Conservation (phyloP, 2,329 filamentous ascomycete genomes). For the Botryosphaeria dothidea region DNA sequence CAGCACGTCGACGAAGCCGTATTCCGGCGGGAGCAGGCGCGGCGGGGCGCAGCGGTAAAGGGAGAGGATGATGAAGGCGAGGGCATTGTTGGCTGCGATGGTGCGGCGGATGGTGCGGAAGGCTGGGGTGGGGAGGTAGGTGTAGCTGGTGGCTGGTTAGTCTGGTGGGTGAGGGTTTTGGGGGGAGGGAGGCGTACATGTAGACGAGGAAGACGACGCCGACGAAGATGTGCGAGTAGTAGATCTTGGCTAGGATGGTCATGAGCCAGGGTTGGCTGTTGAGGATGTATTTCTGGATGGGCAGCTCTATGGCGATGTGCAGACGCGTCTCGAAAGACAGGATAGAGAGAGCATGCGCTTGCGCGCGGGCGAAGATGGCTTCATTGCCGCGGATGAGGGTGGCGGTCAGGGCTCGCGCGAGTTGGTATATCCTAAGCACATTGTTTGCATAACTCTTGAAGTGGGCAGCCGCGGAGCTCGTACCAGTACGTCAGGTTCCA, state of each 20-base stretch:
- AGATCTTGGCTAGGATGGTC: conserved; percentile 44
- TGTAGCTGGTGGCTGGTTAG: conserved; percentile 23
- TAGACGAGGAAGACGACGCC: conserved; percentile 51
- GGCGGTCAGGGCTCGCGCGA: conserved; percentile 46
- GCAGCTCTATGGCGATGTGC: conserved; percentile 43
- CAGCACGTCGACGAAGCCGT: conserved; percentile 51
- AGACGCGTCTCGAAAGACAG: conserved; percentile 41
- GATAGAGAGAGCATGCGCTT: conserved; percentile 44
- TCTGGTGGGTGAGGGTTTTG: background rate
- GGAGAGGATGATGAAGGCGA: conserved; percentile 52
- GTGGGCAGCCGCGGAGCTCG: background rate
- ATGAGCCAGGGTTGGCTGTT: conserved; percentile 39
- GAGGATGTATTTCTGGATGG: conserved; percentile 44
- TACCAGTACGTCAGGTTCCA: conserved; percentile 37
- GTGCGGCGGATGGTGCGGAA: conserved; percentile 49
- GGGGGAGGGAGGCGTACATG: conserved; percentile 34
- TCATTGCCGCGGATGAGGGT: conserved; percentile 42
- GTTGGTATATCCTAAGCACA: conserved; percentile 42
- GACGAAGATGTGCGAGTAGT: conserved; percentile 50
- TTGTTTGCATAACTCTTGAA: background rate
- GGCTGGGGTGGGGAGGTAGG: conserved; percentile 41
- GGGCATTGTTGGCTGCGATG: conserved; percentile 50
- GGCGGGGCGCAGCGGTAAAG: conserved; percentile 52
- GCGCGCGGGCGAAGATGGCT: conserved; percentile 40
- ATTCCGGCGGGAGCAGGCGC: conserved; percentile 47